Conservation (phyloP, 169 alveolate genomes). For the Plasmodium sp. region DNA sequence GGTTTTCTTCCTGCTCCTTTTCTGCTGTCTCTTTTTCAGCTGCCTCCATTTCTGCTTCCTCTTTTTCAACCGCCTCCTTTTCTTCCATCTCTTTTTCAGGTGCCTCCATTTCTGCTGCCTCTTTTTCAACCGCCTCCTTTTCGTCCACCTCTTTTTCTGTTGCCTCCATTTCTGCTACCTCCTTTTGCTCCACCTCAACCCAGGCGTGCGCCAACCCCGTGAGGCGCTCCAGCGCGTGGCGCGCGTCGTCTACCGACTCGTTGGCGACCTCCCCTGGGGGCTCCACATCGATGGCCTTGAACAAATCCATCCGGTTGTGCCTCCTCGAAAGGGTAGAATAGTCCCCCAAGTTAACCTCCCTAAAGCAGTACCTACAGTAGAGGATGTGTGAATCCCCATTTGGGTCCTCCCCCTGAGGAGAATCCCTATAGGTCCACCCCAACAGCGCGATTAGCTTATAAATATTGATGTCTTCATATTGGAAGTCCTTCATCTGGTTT, state of each 20-base stretch:
- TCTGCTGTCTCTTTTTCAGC: neutral
- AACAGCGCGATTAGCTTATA: slow-evolving; percentile 29
- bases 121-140: neutral
- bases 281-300: neutral
- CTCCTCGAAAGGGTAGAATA: slow-evolving; percentile 28
- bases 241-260: neutral
- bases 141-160: neutral
- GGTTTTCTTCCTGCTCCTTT: neutral
- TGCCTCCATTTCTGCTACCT: neutral
- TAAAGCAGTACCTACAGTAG: slow-evolving; percentile 48
- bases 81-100: neutral
- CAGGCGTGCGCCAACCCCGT: neutral
- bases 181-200: neutral
- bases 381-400: neutral
- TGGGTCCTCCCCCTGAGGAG: neutral
- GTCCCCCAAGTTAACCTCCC: slow-evolving; percentile 34
- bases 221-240: neutral
- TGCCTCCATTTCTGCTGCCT: neutral
- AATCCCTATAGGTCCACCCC: slow-evolving; percentile 45
- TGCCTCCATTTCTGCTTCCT: neutral
- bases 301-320: slow-evolving; percentile 3
- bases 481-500: neutral
- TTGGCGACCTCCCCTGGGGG: neutral
- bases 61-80: neutral
- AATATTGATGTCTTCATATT: slow-evolving; percentile 15